phyloP scores from a whole-genome alignment of 164 flowering plant species.

The Stephania japonica region DNA sequence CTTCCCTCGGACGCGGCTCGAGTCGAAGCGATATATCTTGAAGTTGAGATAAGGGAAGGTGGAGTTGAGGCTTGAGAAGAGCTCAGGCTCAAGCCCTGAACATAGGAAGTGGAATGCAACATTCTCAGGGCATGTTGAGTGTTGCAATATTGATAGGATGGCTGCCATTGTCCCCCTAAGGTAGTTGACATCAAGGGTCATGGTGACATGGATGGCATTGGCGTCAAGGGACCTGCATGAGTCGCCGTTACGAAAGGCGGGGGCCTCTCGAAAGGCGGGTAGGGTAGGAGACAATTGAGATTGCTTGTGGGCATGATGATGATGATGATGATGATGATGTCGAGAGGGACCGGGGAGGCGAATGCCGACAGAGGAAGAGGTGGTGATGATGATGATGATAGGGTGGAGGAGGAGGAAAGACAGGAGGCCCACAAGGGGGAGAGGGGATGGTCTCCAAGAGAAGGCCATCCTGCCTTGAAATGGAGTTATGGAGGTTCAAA shows the following conservation, averaged over 20 bases:
- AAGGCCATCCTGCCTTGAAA: constrained; percentile 51
- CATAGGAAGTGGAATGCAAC: constrained; percentile 58
- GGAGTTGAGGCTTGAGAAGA: constrained; percentile 33
- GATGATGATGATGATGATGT: too few relatives aligned
- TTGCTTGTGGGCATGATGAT: constrained; percentile 11
- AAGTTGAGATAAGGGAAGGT: constrained; percentile 64
- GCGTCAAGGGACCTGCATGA: constrained; percentile 21
- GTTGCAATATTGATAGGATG: constrained; percentile 53
- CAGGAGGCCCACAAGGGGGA: constrained; percentile 46
- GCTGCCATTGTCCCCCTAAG: constrained; percentile 75
- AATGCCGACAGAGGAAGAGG: constrained; percentile 15
- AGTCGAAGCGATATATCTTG: constrained; percentile 44
- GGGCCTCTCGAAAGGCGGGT: constrained; percentile 62
- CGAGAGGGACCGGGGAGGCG: too few relatives aligned
- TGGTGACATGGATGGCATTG: constrained; percentile 42
- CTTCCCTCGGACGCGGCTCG: constrained; percentile 37
- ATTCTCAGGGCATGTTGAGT: constrained; percentile 67
- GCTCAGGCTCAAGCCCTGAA: constrained; percentile 21
- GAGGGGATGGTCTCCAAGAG: constrained; percentile 21
- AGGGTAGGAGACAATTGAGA: constrained; percentile 17
- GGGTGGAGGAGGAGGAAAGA: constrained; percentile 32
- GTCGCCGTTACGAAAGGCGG: constrained; percentile 54
- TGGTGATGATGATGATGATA: constrained; percentile 14
- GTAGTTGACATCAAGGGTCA: constrained; percentile 68
- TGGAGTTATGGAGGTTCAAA: constrained; percentile 1